phyloP scores from a whole-genome alignment of 192 early-diverging fungal genomes.

The Entomortierella beljakovae region DNA sequence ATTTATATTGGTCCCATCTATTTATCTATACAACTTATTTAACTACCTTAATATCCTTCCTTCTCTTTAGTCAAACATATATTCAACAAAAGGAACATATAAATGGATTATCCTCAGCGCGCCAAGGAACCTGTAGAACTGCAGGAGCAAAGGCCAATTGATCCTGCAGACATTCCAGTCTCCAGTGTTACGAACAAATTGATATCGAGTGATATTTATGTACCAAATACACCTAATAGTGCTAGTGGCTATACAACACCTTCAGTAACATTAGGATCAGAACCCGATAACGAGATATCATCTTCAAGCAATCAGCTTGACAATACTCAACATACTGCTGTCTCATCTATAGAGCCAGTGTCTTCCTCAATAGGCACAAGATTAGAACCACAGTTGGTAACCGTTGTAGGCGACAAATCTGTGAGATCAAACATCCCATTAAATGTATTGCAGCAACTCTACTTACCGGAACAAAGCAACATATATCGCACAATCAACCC shows the following conservation, averaged over 20 bases:
- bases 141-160: background rate
- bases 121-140: background rate
- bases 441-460: constrained; percentile 37
- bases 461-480: constrained; percentile 24
- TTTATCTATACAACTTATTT: background rate
- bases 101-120: background rate
- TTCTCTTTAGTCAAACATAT: background rate
- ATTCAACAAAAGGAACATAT: background rate
- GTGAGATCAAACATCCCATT: constrained; percentile 46
- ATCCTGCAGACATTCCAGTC: background rate
- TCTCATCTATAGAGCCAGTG: too few species aligned
- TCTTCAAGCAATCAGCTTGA: background rate
- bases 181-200: background rate
- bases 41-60: background rate
- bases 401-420: constrained; percentile 34
- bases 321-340: background rate
- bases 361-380: background rate
- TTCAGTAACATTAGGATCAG: background rate
- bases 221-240: constrained; percentile 4
- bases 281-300: background rate
- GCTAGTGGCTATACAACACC: constrained; percentile 3
- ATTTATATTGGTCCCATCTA: too few species aligned
- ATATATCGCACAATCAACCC: constrained; percentile 32
- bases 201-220: background rate
- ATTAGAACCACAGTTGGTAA: constrained; percentile 13